Percentiles rank a stretch among this genome's conserved stretches.
Conservation (phyloP, 225 moss, liverwort and hornwort species). For the Neckera pumila region DNA sequence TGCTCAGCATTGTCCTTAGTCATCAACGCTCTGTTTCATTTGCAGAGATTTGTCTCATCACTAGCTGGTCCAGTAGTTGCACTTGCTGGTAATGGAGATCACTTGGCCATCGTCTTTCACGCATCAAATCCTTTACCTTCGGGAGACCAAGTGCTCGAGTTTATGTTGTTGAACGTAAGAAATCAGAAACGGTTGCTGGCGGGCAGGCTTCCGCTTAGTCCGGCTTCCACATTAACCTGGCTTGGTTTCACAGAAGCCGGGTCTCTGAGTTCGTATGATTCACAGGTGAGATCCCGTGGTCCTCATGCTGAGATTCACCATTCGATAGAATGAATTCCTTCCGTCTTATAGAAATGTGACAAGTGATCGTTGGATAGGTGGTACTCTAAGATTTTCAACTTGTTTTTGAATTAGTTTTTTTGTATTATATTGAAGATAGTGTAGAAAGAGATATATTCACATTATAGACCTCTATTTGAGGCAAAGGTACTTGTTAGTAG, state of each 20-base stretch:
- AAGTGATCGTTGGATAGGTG: neutral
- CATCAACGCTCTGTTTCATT: neutral
- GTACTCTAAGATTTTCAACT: no score
- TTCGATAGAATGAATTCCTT: neutral
- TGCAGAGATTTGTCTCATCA: slow-evolving; percentile 42
- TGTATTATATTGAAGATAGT: neutral
- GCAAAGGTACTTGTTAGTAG: neutral
- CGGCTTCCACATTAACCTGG: slow-evolving; percentile 64
- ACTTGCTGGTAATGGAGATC: slow-evolving; percentile 54
- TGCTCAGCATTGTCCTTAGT: neutral
- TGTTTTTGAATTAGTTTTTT: neutral
- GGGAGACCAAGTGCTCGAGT: slow-evolving; percentile 79
- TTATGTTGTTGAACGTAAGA: slow-evolving; percentile 41
- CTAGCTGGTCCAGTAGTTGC: slow-evolving; percentile 69
- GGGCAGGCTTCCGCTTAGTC: slow-evolving; percentile 67
- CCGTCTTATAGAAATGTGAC: neutral
- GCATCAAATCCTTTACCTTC: slow-evolving; percentile 54
- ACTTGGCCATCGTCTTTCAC: slow-evolving; percentile 61
- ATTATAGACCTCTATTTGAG: neutral
- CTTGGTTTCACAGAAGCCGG: slow-evolving; percentile 86
- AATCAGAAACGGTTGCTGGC: slow-evolving; percentile 32
- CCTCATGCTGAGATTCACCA: neutral
- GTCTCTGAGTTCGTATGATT: slow-evolving; percentile 66
- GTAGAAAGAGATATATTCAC: neutral
- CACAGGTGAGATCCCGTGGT: slow-evolving; percentile 26